These are phyloP conservation scores for Dactylellina sp. DNA, from an alignment of 2,329 filamentous ascomycete species.

Conservation along the genomic window DNA sequence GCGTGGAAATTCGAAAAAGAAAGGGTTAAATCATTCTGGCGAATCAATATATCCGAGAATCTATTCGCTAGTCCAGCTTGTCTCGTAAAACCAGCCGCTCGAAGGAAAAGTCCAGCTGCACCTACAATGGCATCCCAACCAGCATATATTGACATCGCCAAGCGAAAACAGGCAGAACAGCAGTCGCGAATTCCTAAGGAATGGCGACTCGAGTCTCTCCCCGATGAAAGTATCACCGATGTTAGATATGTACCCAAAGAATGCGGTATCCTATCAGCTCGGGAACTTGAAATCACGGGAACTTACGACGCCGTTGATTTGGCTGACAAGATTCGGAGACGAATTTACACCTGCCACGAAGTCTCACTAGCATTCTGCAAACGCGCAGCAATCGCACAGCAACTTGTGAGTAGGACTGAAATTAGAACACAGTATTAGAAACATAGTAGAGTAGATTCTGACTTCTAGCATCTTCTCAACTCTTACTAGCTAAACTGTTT, in stretches of 20 bases:
- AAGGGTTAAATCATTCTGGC: no score
- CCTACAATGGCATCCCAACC: constrained; percentile 36
- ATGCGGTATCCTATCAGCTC: constrained; percentile 65
- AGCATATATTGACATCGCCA: constrained; percentile 62
- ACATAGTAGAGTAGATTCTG: no score
- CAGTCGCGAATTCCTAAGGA: constrained; percentile 62
- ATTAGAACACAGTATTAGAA: no score
- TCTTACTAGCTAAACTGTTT: constrained; percentile 66
- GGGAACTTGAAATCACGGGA: constrained; percentile 68
- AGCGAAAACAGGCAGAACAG: constrained; percentile 61
- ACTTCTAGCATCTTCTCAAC: no score
- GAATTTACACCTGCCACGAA: constrained; percentile 61
- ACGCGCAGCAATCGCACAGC: constrained; percentile 67
- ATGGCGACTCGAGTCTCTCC: constrained; percentile 62
- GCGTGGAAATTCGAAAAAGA: no score
- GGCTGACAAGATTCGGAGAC: constrained; percentile 62
- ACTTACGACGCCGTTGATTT: constrained; percentile 65
- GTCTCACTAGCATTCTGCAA: constrained; percentile 68
- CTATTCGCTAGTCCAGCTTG: no score
- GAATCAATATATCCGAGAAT: no score
- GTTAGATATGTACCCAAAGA: constrained; percentile 63
- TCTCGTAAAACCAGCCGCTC: no score
- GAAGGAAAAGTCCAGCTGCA: no score
- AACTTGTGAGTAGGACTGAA: constrained; percentile 64
- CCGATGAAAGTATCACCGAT: constrained; percentile 59